phyloP scores from a whole-genome alignment of 2,329 filamentous ascomycete genomes.

The Xylaria sp. region DNA sequence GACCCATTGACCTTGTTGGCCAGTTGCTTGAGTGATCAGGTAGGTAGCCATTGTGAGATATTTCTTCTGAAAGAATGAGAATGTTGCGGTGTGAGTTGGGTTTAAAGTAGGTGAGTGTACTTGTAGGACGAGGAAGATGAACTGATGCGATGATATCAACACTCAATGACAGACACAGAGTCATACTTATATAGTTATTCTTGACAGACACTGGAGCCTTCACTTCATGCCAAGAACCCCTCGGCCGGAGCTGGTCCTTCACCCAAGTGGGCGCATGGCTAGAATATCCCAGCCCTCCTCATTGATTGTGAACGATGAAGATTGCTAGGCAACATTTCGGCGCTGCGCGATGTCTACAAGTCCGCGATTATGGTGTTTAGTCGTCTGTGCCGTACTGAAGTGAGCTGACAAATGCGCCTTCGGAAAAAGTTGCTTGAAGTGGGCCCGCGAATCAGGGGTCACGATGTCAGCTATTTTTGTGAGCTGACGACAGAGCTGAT shows the following conservation, averaged over 20 bases:
- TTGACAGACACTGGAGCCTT: not conserved
- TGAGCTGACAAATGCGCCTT: slow-evolving; percentile 30
- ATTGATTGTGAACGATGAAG: not conserved
- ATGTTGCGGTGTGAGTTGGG: not conserved
- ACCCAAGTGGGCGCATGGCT: not conserved
- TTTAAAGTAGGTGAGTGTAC: not conserved
- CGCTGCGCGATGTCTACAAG: not conserved
- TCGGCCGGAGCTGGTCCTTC: not conserved
- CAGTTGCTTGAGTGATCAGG: slow-evolving; percentile 52
- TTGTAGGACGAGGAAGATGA: slow-evolving; percentile 11
- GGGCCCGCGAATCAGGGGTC: slow-evolving; percentile 18
- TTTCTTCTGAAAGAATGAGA: not conserved
- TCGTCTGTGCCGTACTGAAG: not conserved
- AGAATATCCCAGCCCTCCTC: not conserved
- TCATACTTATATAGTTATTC: slow-evolving; percentile 24
- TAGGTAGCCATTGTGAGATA: slow-evolving; percentile 47
- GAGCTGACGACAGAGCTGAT: not conserved
- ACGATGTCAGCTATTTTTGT: slow-evolving; percentile 1
- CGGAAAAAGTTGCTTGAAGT: slow-evolving; percentile 41
- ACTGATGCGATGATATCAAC: not conserved
- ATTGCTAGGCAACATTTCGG: not conserved
- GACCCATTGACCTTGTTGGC: slow-evolving; percentile 48
- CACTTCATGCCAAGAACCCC: not conserved
- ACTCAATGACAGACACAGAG: not conserved
- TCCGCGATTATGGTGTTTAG: not conserved